Base-by-base conservation (phyloP, 1,139 yeast genomes). In the Suhomyces chickasaworum region DNA sequence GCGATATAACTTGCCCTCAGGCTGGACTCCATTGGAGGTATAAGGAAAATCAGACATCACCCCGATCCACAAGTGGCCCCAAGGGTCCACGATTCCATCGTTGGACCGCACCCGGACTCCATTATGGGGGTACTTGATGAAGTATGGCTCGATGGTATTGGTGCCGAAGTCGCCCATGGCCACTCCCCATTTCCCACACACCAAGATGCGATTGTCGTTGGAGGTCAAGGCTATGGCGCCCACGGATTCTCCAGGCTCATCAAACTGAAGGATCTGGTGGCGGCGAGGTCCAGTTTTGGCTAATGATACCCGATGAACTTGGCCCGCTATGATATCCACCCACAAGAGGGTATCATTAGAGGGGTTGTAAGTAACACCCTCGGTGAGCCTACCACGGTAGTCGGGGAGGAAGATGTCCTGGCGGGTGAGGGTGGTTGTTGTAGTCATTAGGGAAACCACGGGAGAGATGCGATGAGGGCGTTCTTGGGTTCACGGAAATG, bases 1-100 rank as follows among this genome's bases (percentile, higher is more conserved):
- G 31, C 75, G 63, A 59, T 71, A 78, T 50, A 80, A 62, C 36
- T 61, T 61, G 0, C 84, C 85, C 41, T 71, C 74, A 0, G 70
- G 66, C 12, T 59, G 45, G 6, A 65, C 63, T 1, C 67, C 70
- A 29, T 63, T 66, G 18, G 53, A 53, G 22, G 59, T 48, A 10
- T 53, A 42, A 3, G 63, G 66, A 54, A 84, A 84, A 53, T 83
- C 83, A 32, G 73, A 71, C 90, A 86, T 86, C n/a, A 86, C 73
- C 1, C 93, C 93, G 44, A 85, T 75, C 80, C 86, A 84, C 45
- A 86, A 73, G 52, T 82, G 74, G 0, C 93, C 91, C 64, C 80
- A 71, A 1, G 86, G 84, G 45, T 85, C 86, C 39, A 86, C 75
- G 41, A 80, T 78, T 0, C 91, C 93, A 58, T 86, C 95, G 56